Conservation (phyloP, 129 eudicot genomes). For the Erigeron canadensis region DNA sequence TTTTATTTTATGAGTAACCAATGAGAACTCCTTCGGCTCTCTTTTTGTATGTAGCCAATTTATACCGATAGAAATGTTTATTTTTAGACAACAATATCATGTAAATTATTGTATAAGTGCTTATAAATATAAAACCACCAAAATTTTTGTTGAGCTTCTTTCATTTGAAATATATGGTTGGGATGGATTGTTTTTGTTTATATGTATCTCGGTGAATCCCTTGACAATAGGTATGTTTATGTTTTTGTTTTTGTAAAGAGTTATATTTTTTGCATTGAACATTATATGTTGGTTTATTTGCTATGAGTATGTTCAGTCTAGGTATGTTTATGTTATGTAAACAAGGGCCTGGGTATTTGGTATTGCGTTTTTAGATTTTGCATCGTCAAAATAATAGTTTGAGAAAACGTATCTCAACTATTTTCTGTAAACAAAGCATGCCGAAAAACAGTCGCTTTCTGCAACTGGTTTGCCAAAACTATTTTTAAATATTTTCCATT, state of each 20-base stretch:
- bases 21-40: slow-evolving; percentile 13
- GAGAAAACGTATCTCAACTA: too few species aligned
- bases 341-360: too few species aligned
- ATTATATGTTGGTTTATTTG: not conserved
- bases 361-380: too few species aligned
- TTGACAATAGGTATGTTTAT: too few species aligned
- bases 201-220: not conserved
- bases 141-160: not conserved
- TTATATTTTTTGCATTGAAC: not conserved
- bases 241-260: slow-evolving; percentile 15
- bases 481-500: too few species aligned
- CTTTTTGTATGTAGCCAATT: slow-evolving; percentile 29
- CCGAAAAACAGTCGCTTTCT: too few species aligned
- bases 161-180: slow-evolving; percentile 16
- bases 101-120: slow-evolving; percentile 28
- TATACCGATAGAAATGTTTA: slow-evolving; percentile 6
- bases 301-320: not conserved
- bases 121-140: slow-evolving; percentile 2
- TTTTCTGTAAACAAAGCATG: too few species aligned
- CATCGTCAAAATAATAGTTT: too few species aligned
- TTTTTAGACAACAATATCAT: slow-evolving; percentile 5
- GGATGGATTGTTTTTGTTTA: slow-evolving; percentile 13
- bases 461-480: too few species aligned
- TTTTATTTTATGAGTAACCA: not conserved
- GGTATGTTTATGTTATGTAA: too few species aligned